Evolutionary conservation across 1,284 basidiomycete species (phyloP).

Genomic region (Athelia psychrophila): DNA sequence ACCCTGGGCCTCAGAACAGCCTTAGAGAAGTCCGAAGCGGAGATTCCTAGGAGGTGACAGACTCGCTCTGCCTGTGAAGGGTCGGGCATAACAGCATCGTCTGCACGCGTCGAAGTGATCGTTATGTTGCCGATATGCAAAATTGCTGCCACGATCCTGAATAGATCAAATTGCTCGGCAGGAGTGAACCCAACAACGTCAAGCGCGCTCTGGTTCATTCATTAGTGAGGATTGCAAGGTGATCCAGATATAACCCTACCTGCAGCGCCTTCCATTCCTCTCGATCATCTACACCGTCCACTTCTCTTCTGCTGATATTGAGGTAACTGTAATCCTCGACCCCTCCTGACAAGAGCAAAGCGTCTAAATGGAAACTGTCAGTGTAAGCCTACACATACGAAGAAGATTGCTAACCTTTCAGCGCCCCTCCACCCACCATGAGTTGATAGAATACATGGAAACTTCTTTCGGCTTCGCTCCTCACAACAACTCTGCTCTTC

Average conservation of each 20-base stretch:
- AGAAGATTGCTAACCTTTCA: conserved; percentile 56
- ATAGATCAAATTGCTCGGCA: conserved; percentile 88
- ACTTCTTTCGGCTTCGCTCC: conserved; percentile 85
- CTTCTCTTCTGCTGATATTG: conserved; percentile 84
- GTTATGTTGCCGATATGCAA: conserved; percentile 95
- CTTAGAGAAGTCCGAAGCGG: conserved; percentile 85
- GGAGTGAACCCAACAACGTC: conserved; percentile 85
- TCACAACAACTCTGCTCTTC: conserved; percentile 93
- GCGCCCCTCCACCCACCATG: conserved; percentile 58
- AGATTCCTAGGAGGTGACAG: conserved; percentile 93
- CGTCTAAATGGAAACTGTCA: conserved; percentile 42
- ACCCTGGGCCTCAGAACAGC: conserved; percentile 88
- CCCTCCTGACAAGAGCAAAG: conserved; percentile 73
- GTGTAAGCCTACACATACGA: not conserved
- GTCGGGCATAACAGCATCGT: conserved; percentile 87
- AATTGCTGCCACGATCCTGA: conserved; percentile 92
- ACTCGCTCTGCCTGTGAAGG: conserved; percentile 85
- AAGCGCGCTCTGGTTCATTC: conserved; percentile 60
- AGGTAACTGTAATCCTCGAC: conserved; percentile 90
- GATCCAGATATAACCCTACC: conserved; percentile 35
- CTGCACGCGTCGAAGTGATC: conserved; percentile 79
- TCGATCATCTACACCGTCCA: conserved; percentile 93
- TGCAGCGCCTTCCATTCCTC: conserved; percentile 86
- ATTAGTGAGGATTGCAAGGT: not conserved
- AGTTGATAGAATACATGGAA: conserved; percentile 99